These are phyloP conservation scores for Xylariaceae sp. DNA, from an alignment of 2,329 filamentous ascomycete genomes.

Conservation along the genomic window DNA sequence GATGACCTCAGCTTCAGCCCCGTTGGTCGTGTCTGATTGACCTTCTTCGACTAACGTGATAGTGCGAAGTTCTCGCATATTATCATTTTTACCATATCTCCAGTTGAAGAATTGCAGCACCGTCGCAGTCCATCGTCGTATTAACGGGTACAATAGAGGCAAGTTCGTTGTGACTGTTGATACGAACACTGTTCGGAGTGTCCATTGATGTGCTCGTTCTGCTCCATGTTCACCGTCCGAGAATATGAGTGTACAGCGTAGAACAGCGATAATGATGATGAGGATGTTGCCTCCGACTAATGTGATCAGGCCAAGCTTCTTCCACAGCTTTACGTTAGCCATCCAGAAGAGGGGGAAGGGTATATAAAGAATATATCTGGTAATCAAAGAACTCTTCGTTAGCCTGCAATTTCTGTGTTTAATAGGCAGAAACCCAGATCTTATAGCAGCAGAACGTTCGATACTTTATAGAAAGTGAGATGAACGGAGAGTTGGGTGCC, in stretches of 20 bases:
- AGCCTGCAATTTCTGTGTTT: too few relatives aligned
- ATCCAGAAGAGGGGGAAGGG: constrained; percentile 20
- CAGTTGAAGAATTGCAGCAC: background rate
- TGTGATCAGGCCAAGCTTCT: constrained; percentile 19
- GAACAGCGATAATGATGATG: constrained; percentile 10
- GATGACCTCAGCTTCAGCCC: too few relatives aligned
- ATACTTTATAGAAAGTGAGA: too few relatives aligned
- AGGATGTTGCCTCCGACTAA: constrained; percentile 17
- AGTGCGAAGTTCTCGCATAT: constrained; percentile 10
- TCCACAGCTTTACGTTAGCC: constrained; percentile 20
- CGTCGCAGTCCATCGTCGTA: constrained; percentile 2
- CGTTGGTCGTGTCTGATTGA: background rate
- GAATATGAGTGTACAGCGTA: constrained; percentile 8
- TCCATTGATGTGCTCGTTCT: constrained; percentile 8
- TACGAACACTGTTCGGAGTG: constrained; percentile 13
- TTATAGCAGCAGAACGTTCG: too few relatives aligned
- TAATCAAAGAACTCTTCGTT: too few relatives aligned
- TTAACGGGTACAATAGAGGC: constrained; percentile 16
- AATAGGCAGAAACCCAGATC: too few relatives aligned
- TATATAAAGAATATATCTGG: constrained; percentile 19
- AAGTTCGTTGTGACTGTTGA: constrained; percentile 16
- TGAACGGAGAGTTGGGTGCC: too few relatives aligned
- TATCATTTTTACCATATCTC: background rate
- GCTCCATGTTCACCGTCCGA: background rate
- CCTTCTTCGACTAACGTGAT: constrained; percentile 7